phyloP scores from a whole-genome alignment of 148 eudicot species.

The Diospyros lotus region DNA sequence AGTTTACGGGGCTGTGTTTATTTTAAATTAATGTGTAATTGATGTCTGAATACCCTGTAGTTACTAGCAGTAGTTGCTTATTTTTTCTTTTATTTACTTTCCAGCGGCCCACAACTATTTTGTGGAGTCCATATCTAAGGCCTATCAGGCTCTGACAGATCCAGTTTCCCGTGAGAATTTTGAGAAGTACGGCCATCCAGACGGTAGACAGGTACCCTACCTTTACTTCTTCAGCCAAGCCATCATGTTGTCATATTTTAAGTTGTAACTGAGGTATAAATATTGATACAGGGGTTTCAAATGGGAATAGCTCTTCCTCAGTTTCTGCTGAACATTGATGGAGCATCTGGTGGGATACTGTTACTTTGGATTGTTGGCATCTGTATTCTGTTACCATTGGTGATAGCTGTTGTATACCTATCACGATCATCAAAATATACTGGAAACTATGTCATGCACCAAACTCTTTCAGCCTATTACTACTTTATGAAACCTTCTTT shows the following conservation, averaged over 20 bases:
- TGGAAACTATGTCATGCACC: conserved; percentile 84
- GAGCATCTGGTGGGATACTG: conserved; percentile 76
- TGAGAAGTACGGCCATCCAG: conserved; percentile 99
- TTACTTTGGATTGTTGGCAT: conserved; percentile 80
- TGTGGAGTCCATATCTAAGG: conserved; percentile 87
- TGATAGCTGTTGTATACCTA: conserved; percentile 68
- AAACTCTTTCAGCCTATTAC: conserved; percentile 66
- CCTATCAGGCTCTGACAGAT: conserved; percentile 94
- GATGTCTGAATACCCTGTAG: neutral
- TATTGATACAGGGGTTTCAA: conserved; percentile 72
- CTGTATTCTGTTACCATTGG: conserved; percentile 80
- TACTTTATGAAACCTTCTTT: conserved; percentile 81
- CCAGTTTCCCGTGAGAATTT: conserved; percentile 87
- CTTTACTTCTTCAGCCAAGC: neutral
- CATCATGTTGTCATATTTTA: conserved; percentile 7
- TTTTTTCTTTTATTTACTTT: conserved; percentile 14
- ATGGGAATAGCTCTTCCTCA: conserved; percentile 96
- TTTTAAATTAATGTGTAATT: neutral
- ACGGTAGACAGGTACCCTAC: conserved; percentile 84
- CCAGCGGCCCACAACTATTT: conserved; percentile 85
- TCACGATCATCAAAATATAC: conserved; percentile 76
- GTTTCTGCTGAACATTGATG: conserved; percentile 75
- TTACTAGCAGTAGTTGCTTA: conserved; percentile 9
- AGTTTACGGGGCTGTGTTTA: neutral
- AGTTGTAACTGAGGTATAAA: conserved; percentile 2